Base-by-base conservation (phyloP, 2,329 filamentous ascomycete species). In the Mycosphaerella sp. region DNA sequence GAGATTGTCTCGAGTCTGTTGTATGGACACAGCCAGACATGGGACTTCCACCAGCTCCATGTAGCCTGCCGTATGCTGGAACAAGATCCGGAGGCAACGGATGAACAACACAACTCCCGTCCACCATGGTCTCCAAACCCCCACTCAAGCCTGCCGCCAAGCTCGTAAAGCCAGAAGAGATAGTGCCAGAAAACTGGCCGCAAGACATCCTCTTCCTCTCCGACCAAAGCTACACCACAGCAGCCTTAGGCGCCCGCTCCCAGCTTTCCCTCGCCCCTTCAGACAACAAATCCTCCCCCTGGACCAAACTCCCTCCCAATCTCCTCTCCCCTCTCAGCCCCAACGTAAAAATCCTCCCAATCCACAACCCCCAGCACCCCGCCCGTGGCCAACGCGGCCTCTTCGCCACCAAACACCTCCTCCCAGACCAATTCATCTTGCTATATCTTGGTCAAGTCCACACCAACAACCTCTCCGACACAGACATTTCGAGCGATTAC, bases 401-500 rank as follows among this genome's bases (percentile, higher is more conserved):
- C 4, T 75, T 73, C 59, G 73, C 75, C n/a, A 63, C 66, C 13
- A 63, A 69, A 42, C 63, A 71, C 54, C 68, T 78, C 1, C 56
- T 63, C 5, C 74, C 76, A 13, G 70, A 69, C 37, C 64, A 67
- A 0, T 73, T 78, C 57, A 70, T 79, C 34, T 58, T 76, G n/a
- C 66, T 73, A 13, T 79, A 79, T 54, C 59, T 76, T 17, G 76
- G 76, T 16, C 69, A 67, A 41, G 68, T 77, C 16, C 76, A 79
- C 61, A 68, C 67, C 34, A 70, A 71, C 41, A 61, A 59, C 50
- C 66, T 73, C 41, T 64, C 61, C 28, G 72, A 79, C 52, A 68
- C 63, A 14, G 70, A 79, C 53, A 62, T 66, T 13, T 55, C 62
- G 3, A 75, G 72, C 14, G 70, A 77, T 61, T 79, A 79, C 62